Base-by-base conservation (phyloP, 108 stramenopile genomes). In the Chaetoceros muelleri region DNA sequence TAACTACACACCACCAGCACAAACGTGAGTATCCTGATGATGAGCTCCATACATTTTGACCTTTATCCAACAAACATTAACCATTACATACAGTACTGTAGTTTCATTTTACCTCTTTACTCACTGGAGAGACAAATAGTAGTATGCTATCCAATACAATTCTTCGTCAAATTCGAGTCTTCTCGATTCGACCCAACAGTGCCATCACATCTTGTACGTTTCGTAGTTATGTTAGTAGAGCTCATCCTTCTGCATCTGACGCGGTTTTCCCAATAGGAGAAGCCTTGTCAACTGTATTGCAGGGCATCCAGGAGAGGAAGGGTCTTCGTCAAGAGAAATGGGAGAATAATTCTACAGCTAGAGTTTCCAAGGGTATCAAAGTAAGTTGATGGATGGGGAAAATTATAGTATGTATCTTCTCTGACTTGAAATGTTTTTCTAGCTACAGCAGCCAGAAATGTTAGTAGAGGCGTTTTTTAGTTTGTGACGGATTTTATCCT, bases 201-300 rank as follows among this genome's bases (percentile, higher is more conserved):
- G n/a, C n/a, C n/a, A n/a, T n/a, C n/a, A n/a, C n/a, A n/a, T n/a
- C n/a, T n/a, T n/a, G n/a, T n/a, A n/a, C 53, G 25, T 8, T n/a
- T 5, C 61, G 63, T 17, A 24, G 21, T 27, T 80, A 86, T 59
- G 63, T 72, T 19, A 65, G 74, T 23, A 71, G 84, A 18, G 83
- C 83, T 20, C 87, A 89, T 66, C 83, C 83, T 30, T 28, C 56
- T 25, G 65, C 72, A 1, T 46, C 54, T 18, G 76, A 80, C 24
- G 66, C 62, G 20, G 58, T 52, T 50, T 49, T 76, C n/a, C 66
- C 62, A 22, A 75, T 75, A 44, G 40, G 56, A 28, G 40, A 57
- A 10, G 89, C 85, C 3, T 20, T 91, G 13, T 48, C 77, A 50
- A 57, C 48, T 44, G 56, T 90, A 16, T 48, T 90, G 40, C 58